A percentile compares a stretch with the other conserved stretches of the same genome.
phyloP scores from a whole-genome alignment of 1,284 basidiomycete genomes.

The Trametes hirsuta region DNA sequence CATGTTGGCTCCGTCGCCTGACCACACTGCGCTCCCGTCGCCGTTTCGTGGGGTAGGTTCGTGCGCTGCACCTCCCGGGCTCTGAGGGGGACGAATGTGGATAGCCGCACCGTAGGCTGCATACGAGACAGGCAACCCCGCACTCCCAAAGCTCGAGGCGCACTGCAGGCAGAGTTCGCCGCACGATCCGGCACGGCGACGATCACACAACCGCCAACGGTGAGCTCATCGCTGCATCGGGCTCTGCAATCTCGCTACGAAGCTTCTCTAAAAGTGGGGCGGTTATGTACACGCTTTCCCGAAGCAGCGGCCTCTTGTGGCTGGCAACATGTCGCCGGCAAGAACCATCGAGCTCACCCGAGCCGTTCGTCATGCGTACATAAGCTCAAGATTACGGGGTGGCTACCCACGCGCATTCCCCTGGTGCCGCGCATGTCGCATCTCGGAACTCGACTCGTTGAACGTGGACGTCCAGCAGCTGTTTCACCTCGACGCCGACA shows the following conservation, averaged over 20 bases:
- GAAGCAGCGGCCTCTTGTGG: slow-evolving; percentile 7
- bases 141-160: not conserved
- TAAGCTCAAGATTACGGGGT: slow-evolving; percentile 12
- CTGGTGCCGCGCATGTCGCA: not conserved
- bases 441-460: not conserved
- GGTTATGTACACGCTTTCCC: slow-evolving; percentile 1
- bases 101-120: not conserved
- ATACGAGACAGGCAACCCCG: not conserved
- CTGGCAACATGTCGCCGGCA: slow-evolving; percentile 2
- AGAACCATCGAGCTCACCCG: slow-evolving; percentile 7
- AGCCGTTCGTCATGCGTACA: not conserved
- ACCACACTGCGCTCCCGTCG: slow-evolving; percentile 8
- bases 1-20: slow-evolving; percentile 17
- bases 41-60: slow-evolving; percentile 15
- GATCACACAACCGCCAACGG: slow-evolving; percentile 1
- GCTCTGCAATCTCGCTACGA: slow-evolving; percentile 5
- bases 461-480: too few species aligned
- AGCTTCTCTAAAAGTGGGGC: slow-evolving; percentile 9
- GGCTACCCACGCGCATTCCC: not conserved
- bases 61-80: not conserved
- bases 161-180: not conserved
- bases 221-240: slow-evolving; percentile 14
- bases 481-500: slow-evolving; percentile 1
- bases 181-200: not conserved
- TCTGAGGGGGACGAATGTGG: not conserved